Conservation (phyloP, 257 asterid species). For the Orobanche coerulescens region DNA sequence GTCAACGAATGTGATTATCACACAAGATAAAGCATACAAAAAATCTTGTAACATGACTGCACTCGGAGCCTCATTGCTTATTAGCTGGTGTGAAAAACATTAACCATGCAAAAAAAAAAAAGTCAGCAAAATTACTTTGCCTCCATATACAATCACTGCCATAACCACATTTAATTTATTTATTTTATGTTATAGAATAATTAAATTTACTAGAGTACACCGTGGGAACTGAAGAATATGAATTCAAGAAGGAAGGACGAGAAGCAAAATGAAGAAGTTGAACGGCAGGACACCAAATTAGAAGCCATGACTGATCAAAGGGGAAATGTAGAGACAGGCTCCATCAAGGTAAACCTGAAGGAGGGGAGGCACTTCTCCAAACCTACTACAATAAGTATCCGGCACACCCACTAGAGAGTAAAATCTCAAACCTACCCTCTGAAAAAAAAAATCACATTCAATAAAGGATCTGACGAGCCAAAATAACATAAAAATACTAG, state of each 20-base stretch:
- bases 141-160: too few species aligned
- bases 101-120: too few species aligned
- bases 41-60: too few species aligned
- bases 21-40: too few species aligned
- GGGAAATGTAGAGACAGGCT: neutral
- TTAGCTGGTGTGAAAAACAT: too few species aligned
- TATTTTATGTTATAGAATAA: too few species aligned
- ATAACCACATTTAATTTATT: too few species aligned
- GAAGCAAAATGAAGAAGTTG: neutral
- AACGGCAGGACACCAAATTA: neutral
- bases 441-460: neutral
- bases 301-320: neutral
- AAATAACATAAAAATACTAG: too few species aligned
- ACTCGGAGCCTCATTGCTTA: too few species aligned
- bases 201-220: neutral
- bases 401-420: neutral
- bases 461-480: too few species aligned
- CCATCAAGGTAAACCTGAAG: neutral
- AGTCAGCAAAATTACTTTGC: too few species aligned
- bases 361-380: neutral
- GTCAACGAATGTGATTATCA: too few species aligned
- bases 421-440: neutral
- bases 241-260: neutral
- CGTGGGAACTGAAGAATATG: neutral
- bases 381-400: neutral